Base-by-base conservation (phyloP, 2,329 filamentous ascomycete species). In the Arthrobotrys iridis region DNA sequence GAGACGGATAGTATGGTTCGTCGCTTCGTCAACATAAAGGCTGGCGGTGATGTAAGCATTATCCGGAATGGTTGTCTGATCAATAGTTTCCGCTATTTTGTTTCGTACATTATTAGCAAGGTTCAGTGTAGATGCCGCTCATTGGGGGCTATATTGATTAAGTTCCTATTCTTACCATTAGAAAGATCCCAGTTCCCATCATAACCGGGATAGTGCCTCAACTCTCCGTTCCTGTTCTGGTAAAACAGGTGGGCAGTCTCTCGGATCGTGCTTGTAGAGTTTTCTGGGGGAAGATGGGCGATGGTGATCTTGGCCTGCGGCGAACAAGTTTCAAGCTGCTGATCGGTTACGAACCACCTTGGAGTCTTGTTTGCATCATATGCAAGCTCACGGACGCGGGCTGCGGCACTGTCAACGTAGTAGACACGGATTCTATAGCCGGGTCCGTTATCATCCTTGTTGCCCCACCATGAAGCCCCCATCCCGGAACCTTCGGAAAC, bases 191-290 rank as follows among this genome's bases (percentile, higher is more conserved):
- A 75, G 11, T 2, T 18, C 0, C 71, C 71, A 22, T 75, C 57
- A 33, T 75, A 75, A 5, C 71, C 71, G 4, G 71, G 63, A n/a
- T 63, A 75, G 30, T 75, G 71, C 10, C 71, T 63, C 18, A 75
- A 20, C 11, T 64, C 28, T 1, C 40, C 40, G 15, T 52, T 50
- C n/a, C 43, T 40, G 37, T 59, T 41, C 35, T 75, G 62, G 18
- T 75, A 75, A 26, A 75, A 75, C 11, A 75, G n/a, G 64, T 75
- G 71, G 1, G 48, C 63, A 0, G 71, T 75, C 37, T 75, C 71
- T 10, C 30, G 26, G 1, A 22, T n/a, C 6, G 37, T 48, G 40
- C 28, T 64, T n/a, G 60, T 74, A 3, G 35, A 41, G 22, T 68
- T 63, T 7, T 45, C 40, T 15, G 71, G 71, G 2, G 57, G 63